Conservation (phyloP, 768 basidiomycete species). For the Trametes cubensis region DNA sequence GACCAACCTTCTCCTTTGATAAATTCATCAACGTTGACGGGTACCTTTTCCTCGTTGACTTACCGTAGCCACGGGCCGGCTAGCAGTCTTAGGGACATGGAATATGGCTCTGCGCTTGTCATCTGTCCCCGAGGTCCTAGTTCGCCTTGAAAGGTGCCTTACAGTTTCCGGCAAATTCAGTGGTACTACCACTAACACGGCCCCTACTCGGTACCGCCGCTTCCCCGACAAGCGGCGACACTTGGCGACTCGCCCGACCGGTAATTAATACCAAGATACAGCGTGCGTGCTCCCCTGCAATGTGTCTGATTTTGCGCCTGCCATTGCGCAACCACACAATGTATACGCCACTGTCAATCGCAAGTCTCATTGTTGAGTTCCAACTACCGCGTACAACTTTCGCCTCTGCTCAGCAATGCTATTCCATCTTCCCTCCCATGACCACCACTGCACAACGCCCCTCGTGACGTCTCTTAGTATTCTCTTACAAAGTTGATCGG, state of each 20-base stretch:
- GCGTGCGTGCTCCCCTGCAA: too few species aligned
- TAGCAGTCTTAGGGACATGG: not conserved
- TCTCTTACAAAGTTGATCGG: too few species aligned
- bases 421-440: too few species aligned
- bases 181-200: not conserved
- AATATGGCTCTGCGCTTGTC: slow-evolving; percentile 1
- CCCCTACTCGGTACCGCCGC: slow-evolving; percentile 58
- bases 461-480: too few species aligned
- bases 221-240: slow-evolving; percentile 61
- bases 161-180: slow-evolving; percentile 6
- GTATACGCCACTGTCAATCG: too few species aligned
- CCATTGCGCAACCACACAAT: too few species aligned
- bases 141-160: too few species aligned
- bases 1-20: not conserved
- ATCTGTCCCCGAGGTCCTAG: not conserved
- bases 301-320: too few species aligned
- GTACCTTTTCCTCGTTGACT: slow-evolving; percentile 11
- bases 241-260: slow-evolving; percentile 62
- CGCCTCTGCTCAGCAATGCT: too few species aligned
- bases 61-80: not conserved
- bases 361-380: too few species aligned
- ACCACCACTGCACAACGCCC: too few species aligned
- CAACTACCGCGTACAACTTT: too few species aligned
- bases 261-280: slow-evolving; percentile 56
- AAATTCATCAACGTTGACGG: slow-evolving; percentile 6